Evolutionary conservation across 2,329 filamentous ascomycete species (phyloP).

Genomic region (Bipolaris gigantea): DNA sequence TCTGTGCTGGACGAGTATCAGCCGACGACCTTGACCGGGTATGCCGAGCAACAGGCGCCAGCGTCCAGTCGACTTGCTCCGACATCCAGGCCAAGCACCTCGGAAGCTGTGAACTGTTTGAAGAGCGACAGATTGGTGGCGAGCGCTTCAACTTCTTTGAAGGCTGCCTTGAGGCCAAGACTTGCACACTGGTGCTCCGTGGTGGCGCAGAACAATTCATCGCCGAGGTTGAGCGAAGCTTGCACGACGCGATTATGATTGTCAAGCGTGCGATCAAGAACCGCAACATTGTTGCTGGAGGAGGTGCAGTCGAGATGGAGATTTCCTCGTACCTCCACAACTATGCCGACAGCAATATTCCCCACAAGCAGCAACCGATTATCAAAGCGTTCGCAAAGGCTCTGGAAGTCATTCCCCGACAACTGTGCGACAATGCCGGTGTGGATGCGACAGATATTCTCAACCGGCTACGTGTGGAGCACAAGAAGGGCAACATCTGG

Average conservation of each 20-base stretch:
- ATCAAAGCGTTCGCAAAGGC: constrained; percentile 99
- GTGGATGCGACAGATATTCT: constrained; percentile 98
- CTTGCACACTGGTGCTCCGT: constrained; percentile 91
- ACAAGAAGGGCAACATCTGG: constrained; percentile 90
- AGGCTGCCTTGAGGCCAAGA: constrained; percentile 92
- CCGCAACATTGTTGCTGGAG: constrained; percentile 90
- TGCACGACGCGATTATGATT: constrained; percentile 99
- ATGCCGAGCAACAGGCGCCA: constrained; percentile 89
- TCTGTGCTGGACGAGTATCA: constrained; percentile 93
- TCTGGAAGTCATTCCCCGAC: constrained; percentile 91
- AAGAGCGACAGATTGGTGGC: constrained; percentile 95
- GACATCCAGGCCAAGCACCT: constrained; percentile 89
- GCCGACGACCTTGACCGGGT: constrained; percentile 94
- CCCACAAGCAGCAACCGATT: constrained; percentile 93
- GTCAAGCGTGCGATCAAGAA: constrained; percentile 98
- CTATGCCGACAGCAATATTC: constrained; percentile 89
- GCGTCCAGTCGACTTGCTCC: constrained; percentile 92
- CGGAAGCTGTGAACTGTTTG: constrained; percentile 85
- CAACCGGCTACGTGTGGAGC: constrained; percentile 93
- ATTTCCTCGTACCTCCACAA: constrained; percentile 89
- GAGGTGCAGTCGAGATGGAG: constrained; percentile 96
- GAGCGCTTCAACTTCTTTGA: constrained; percentile 99
- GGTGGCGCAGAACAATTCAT: constrained; percentile 99
- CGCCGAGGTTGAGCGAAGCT: constrained; percentile 93
- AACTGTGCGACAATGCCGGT: constrained; percentile 97